These are phyloP conservation scores for Ajuga reptans DNA, from an alignment of 305 asterid species.

Conservation along the genomic window DNA sequence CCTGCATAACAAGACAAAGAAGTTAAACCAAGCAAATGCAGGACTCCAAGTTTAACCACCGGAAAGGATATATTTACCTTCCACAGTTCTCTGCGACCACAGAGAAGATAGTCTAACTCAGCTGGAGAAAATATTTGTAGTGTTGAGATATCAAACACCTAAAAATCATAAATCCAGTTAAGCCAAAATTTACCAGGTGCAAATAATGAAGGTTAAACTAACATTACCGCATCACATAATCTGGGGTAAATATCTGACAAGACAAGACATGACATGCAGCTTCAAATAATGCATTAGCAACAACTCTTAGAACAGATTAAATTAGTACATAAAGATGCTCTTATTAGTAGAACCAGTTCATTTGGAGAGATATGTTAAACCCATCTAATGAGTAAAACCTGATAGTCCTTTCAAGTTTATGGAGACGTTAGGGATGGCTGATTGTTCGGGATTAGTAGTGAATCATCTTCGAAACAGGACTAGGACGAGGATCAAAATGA, in stretches of 20 bases:
- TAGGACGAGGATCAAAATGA: not conserved
- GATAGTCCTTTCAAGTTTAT: not conserved
- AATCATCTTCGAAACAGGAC: not conserved
- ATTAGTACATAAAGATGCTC: not conserved
- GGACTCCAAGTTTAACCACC: conserved; percentile 12
- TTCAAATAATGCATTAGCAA: not conserved
- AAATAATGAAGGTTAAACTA: not conserved
- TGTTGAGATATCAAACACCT: conserved; percentile 83
- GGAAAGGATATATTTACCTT: conserved; percentile 48
- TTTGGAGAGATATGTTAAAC: not conserved
- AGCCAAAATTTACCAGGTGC: not conserved
- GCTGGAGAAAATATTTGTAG: conserved; percentile 86
- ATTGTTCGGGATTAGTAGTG: not conserved
- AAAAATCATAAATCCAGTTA: conserved; percentile 2
- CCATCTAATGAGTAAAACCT: not conserved
- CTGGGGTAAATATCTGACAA: not conserved
- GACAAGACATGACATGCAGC: not conserved
- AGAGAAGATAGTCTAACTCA: conserved; percentile 91
- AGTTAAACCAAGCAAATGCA: conserved; percentile 18
- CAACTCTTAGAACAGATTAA: not conserved
- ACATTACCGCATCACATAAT: not conserved
- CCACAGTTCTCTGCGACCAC: conserved; percentile 98
- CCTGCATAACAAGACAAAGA: conserved; percentile 40
- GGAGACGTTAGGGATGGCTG: not conserved
- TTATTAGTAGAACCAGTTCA: not conserved